Evolutionary conservation across 2,329 filamentous ascomycete genomes (phyloP).

Genomic region (Neocucurbitaria cava): DNA sequence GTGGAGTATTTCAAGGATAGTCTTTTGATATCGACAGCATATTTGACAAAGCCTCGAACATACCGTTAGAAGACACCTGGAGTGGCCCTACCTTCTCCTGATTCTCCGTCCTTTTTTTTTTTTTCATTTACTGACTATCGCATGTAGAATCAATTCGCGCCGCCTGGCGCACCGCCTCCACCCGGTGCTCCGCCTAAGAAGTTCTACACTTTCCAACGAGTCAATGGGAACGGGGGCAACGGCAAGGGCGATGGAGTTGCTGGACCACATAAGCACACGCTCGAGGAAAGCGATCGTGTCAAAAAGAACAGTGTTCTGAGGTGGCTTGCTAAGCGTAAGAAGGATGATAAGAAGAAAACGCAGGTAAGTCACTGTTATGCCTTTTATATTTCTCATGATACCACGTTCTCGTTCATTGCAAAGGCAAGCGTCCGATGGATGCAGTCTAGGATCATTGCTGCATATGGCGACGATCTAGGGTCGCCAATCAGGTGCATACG

Average conservation of each 20-base stretch:
- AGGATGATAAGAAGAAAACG: slow-evolving; percentile 66
- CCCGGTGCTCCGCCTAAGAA: slow-evolving; percentile 27
- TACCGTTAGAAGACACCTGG: too few species aligned
- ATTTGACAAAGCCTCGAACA: too few species aligned
- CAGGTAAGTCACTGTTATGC: slow-evolving; percentile 34
- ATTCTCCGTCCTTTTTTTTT: too few species aligned
- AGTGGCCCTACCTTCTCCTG: too few species aligned
- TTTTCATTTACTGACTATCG: background rate
- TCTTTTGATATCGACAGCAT: too few species aligned
- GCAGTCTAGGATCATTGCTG: background rate
- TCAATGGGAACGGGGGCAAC: slow-evolving; percentile 78
- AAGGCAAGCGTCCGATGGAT: too few species aligned
- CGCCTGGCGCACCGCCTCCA: slow-evolving; percentile 6
- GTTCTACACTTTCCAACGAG: slow-evolving; percentile 75
- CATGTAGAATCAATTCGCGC: slow-evolving; percentile 12
- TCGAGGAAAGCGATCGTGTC: slow-evolving; percentile 77
- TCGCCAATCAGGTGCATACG: slow-evolving; percentile 10
- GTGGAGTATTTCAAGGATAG: background rate
- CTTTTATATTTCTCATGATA: background rate
- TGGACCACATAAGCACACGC: slow-evolving; percentile 75
- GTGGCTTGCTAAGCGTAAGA: slow-evolving; percentile 68
- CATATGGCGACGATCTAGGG: background rate
- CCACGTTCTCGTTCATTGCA: background rate
- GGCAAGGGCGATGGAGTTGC: slow-evolving; percentile 73
- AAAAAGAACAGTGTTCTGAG: slow-evolving; percentile 82